A percentile compares a stretch with the other conserved stretches of the same genome.
phyloP scores from a whole-genome alignment of 371 early-diverging fungal genomes.

The Vairimorpha ceranae region DNA sequence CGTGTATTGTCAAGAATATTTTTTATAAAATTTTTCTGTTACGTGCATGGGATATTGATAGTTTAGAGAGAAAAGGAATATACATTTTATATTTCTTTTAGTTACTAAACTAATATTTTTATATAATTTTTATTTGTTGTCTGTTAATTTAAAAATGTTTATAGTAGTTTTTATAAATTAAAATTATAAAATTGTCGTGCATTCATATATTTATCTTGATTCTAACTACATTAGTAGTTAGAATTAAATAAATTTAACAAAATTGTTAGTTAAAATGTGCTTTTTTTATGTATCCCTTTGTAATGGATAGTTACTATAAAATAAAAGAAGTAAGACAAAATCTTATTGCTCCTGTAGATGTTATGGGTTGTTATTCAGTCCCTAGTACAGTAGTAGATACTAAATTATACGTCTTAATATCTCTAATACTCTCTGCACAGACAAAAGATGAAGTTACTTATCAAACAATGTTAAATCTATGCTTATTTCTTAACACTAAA shows the following conservation, averaged over 20 bases:
- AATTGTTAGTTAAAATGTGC: too few species aligned
- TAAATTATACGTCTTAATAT: constrained; percentile 77
- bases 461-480: constrained; percentile 27
- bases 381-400: constrained; percentile 41
- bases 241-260: too few species aligned
- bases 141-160: too few species aligned
- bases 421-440: constrained; percentile 83
- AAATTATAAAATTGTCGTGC: too few species aligned
- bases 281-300: too few species aligned
- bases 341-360: constrained; percentile 77
- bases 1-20: background rate
- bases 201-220: too few species aligned
- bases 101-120: constrained; percentile 11
- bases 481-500: background rate
- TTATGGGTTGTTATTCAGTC: constrained; percentile 73
- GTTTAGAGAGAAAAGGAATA: constrained; percentile 9
- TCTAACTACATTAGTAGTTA: too few species aligned
- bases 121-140: background rate
- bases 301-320: constrained; percentile 26
- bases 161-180: too few species aligned
- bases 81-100: background rate
- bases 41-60: constrained; percentile 1
- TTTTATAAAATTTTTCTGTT: constrained; percentile 16
- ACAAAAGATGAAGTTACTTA: constrained; percentile 75
- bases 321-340: constrained; percentile 49